Base-by-base conservation (phyloP, 441 rosid species). In the Hura crepitans region DNA sequence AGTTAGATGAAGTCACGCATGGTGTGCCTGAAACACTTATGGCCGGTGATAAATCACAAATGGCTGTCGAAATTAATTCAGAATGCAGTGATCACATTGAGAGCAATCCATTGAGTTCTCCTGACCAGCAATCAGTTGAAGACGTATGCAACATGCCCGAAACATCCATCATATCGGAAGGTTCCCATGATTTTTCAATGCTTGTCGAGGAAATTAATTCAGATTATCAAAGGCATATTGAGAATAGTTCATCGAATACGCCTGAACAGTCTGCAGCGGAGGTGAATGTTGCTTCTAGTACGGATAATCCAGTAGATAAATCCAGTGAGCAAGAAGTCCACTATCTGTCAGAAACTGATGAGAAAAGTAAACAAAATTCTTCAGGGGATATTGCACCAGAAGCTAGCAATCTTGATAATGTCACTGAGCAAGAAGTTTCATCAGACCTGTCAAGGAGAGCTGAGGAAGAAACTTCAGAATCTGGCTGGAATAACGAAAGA, bases 261-360 rank as follows among this genome's bases (percentile, higher is more conserved):
- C 47, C 71, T 35, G 68, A 62, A n/a, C 66, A 47, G 20, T 43
- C 49, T 56, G n/a, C 20, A 57, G 86, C 74, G 30, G 81, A 77
- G 75, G 70, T 66, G 42, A 80, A 76, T 56, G 71, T 64, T 30
- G 60, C 69, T 72, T 45, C 23, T 72, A 72, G 76, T 42, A 70
- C 2, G 43, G 56, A 23, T 10, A 58, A 66, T 65, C 75, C 65
- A 42, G 54, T 33, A n/a, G 65, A n/a, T 42, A 56, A 20, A 42
- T 33, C 11, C 47, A 60, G 35, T 13, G 15, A 60, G 46, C 23
- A 50, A 18, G 54, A 50, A 50, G 1, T 50, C n/a, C 20, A n/a
- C 8, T 4, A 18, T 20, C 18, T 1, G 18, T 15, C 53, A 49
- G 5, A 49, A 49, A 6, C 53, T 17, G 53, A 49, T 20, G 20